Conservation (phyloP, 345 rosid genomes). For the Brassica juncea region DNA sequence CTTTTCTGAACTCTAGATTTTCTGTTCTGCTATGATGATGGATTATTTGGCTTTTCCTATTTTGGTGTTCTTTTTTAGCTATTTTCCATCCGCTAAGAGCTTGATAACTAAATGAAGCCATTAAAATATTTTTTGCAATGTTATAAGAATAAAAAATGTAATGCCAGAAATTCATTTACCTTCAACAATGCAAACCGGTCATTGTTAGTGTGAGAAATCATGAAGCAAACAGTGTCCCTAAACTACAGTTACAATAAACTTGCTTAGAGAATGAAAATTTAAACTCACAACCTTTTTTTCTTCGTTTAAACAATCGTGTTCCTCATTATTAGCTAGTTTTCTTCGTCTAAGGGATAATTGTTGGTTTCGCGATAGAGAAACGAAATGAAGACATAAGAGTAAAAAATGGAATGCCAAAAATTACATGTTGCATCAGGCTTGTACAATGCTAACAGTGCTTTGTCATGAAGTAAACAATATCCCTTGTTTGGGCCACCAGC, state of each 20-base stretch:
- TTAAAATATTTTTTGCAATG: too few species aligned
- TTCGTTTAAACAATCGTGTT: too few species aligned
- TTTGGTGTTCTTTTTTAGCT: not conserved
- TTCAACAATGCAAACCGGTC: not conserved
- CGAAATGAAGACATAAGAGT: not conserved
- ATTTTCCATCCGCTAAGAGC: not conserved
- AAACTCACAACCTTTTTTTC: not conserved
- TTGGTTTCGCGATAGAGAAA: too few species aligned
- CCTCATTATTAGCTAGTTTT: not conserved
- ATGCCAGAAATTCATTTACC: not conserved
- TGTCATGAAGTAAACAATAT: too few species aligned
- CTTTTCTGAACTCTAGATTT: conserved; percentile 9
- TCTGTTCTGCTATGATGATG: not conserved
- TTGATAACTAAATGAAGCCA: not conserved
- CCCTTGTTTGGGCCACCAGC: too few species aligned
- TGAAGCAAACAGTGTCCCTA: not conserved
- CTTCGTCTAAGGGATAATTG: not conserved
- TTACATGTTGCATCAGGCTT: not conserved
- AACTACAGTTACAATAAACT: not conserved
- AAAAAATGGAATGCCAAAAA: too few species aligned
- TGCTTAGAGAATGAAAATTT: not conserved
- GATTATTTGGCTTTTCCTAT: not conserved
- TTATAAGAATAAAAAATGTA: not conserved
- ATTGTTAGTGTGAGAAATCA: not conserved
- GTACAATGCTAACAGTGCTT: not conserved